Conservation (phyloP, 805 yeast species). For the Saccharomycopsis amapae region DNA sequence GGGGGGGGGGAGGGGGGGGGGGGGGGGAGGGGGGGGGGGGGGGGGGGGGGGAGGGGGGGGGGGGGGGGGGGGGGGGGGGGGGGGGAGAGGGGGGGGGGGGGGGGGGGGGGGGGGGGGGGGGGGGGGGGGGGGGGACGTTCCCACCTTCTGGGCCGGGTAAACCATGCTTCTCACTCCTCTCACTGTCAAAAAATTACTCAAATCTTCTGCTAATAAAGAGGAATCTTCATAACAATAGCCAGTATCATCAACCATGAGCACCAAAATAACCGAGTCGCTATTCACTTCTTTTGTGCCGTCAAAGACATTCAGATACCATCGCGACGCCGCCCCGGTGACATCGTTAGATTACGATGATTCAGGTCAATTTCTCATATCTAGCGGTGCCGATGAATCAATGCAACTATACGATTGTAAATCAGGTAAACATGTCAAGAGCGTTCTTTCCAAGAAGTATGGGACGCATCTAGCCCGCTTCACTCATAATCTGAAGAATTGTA, state of each 20-base stretch:
- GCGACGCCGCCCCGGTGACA: conserved; percentile 49
- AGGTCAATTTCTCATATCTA: conserved; percentile 68
- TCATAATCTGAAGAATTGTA: conserved; percentile 60
- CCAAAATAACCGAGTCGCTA: conserved; percentile 27
- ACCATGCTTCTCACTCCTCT: no score
- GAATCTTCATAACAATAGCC: neutral
- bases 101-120: no score
- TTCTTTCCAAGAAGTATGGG: conserved; percentile 86
- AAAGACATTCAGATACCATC: conserved; percentile 45
- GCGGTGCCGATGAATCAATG: conserved; percentile 76
- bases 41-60: no score
- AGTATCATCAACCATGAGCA: neutral
- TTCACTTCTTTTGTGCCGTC: conserved; percentile 31
- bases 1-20: no score
- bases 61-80: no score
- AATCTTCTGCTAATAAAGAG: neutral
- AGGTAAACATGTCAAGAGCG: conserved; percentile 62
- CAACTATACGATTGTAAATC: conserved; percentile 70
- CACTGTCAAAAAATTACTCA: no score
- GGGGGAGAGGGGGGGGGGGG: no score
- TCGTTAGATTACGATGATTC: conserved; percentile 74
- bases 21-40: no score
- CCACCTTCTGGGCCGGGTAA: no score
- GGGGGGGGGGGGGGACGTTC: no score
- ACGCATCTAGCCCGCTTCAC: conserved; percentile 82